A percentile compares a stretch with the other conserved stretches of the same genome.
phyloP scores from a whole-genome alignment of 495 filamentous ascomycete genomes.

The Lepidopterella palustris region DNA sequence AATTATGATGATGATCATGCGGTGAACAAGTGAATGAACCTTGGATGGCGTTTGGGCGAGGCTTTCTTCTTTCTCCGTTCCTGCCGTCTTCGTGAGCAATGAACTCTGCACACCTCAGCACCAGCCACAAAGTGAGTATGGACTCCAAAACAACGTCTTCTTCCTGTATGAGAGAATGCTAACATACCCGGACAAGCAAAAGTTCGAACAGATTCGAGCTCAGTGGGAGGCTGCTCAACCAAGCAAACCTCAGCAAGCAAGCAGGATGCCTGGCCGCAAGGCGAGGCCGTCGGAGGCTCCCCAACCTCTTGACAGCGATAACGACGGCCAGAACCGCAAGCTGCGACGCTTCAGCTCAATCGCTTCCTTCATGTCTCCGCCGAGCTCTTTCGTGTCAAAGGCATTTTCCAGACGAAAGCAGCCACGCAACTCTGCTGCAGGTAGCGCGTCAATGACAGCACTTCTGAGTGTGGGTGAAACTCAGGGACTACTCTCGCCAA shows the following conservation, averaged over 20 bases:
- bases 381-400: not conserved
- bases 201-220: constrained; percentile 1
- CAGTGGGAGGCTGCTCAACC: not conserved
- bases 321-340: not conserved
- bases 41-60: too few species aligned
- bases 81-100: too few species aligned
- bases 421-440: not conserved
- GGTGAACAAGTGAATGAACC: too few species aligned
- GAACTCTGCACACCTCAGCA: not conserved
- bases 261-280: not conserved
- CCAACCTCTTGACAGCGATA: not conserved
- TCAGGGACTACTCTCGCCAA: not conserved
- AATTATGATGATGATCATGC: too few species aligned
- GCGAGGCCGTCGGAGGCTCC: not conserved
- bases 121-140: not conserved
- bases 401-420: not conserved
- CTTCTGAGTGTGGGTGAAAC: not conserved
- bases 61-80: too few species aligned
- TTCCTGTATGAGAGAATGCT: not conserved
- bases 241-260: not conserved
- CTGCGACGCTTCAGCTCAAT: not conserved
- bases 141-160: not conserved
- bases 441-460: not conserved
- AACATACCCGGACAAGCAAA: not conserved
- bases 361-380: not conserved